Evolutionary conservation across 805 yeast genomes (phyloP).

Genomic region (Schwanniomyces occidentalis): DNA sequence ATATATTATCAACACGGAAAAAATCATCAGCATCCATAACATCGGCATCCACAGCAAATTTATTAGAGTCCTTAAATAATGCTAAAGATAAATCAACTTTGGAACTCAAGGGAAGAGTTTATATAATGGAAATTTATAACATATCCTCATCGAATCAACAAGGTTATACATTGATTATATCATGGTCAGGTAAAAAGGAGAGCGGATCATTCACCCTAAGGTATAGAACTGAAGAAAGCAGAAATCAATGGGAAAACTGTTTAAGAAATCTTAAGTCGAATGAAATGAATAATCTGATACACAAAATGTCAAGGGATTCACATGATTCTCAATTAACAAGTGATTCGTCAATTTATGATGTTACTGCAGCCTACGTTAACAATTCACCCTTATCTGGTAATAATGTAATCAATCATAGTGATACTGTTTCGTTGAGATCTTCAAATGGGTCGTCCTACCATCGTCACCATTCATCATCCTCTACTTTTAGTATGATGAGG

Average conservation of each 20-base stretch:
- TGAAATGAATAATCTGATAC: constrained; percentile 41
- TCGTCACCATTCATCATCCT: constrained; percentile 43
- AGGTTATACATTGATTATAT: constrained; percentile 62
- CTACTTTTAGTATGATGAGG: constrained; percentile 46
- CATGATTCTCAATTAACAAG: constrained; percentile 26
- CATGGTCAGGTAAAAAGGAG: constrained; percentile 86
- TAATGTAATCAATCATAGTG: constrained; percentile 6
- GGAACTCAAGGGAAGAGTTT: constrained; percentile 80
- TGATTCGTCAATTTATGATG: constrained; percentile 26
- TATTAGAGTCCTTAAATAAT: constrained; percentile 34
- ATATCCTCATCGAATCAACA: constrained; percentile 34
- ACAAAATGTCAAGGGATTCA: constrained; percentile 36
- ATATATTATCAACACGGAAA: constrained; percentile 46
- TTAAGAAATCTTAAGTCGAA: constrained; percentile 49
- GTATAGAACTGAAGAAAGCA: constrained; percentile 78
- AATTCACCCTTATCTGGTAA: constrained; percentile 10
- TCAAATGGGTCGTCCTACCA: constrained; percentile 31
- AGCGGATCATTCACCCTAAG: constrained; percentile 82
- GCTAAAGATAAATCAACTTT: constrained; percentile 30
- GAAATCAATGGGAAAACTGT: constrained; percentile 79
- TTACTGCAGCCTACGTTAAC: constrained; percentile 17
- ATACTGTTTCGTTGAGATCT: constrained; percentile 22
- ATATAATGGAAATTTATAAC: constrained; percentile 61
- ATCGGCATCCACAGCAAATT: constrained; percentile 34
- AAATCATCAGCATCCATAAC: constrained; percentile 51